Evolutionary conservation across 257 asterid species (phyloP).

Genomic region (Penstemon barbatus): DNA sequence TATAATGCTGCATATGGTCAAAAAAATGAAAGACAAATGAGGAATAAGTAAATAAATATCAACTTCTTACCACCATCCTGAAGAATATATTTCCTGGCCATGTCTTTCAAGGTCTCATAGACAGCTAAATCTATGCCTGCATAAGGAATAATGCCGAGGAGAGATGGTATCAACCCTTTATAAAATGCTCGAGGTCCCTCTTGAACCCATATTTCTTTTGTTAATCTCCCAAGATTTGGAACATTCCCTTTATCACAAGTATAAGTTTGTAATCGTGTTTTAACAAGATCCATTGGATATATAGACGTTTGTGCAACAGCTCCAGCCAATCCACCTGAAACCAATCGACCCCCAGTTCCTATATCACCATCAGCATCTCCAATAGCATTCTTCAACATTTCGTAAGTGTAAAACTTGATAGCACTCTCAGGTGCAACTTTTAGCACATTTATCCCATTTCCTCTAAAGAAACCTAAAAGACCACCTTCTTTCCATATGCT

Average conservation of each 20-base stretch:
- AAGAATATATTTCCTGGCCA: constrained; percentile 73
- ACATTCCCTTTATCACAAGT: constrained; percentile 63
- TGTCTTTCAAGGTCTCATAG: constrained; percentile 85
- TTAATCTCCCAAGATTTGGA: constrained; percentile 68
- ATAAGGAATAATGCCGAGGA: constrained; percentile 93
- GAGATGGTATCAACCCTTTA: constrained; percentile 87
- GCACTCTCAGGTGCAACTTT: constrained; percentile 99
- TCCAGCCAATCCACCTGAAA: constrained; percentile 95
- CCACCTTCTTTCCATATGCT: constrained; percentile 78
- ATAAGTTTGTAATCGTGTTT: constrained; percentile 86
- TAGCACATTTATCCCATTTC: constrained; percentile 86
- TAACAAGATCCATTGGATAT: constrained; percentile 97
- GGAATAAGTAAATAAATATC: not conserved
- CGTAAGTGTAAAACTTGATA: constrained; percentile 84
- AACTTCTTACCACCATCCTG: constrained; percentile 69
- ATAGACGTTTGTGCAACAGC: constrained; percentile 96
- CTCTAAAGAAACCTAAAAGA: constrained; percentile 71
- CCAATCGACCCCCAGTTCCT: constrained; percentile 72
- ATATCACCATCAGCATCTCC: constrained; percentile 58
- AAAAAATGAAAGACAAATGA: not conserved
- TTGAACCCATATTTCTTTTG: constrained; percentile 77
- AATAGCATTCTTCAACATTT: constrained; percentile 63
- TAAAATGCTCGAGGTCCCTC: constrained; percentile 98
- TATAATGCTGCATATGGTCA: constrained; percentile 16
- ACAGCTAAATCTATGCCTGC: constrained; percentile 93